These are phyloP conservation scores for Pezicula carpinea DNA, from an alignment of 2,329 filamentous ascomycete genomes.

Conservation along the genomic window DNA sequence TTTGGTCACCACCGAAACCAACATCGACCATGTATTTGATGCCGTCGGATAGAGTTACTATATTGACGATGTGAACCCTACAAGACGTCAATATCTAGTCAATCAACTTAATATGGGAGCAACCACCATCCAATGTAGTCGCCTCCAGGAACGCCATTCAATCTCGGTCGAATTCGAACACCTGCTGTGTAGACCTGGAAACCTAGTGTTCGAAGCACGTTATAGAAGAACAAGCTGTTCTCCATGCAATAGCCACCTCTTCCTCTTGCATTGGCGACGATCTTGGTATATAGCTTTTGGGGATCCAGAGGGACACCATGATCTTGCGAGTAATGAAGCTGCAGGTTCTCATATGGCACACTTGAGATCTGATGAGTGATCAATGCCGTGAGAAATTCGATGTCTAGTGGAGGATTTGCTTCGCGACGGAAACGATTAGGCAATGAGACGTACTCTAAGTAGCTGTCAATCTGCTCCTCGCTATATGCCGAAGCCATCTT, in stretches of 20 bases:
- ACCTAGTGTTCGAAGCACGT: constrained; percentile 46
- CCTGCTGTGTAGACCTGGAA: constrained; percentile 52
- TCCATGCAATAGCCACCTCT: constrained; percentile 60
- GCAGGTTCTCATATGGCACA: constrained; percentile 24
- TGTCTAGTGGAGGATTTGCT: constrained; percentile 12
- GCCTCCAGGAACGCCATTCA: constrained; percentile 18
- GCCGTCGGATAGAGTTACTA: constrained; percentile 47
- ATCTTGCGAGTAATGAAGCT: constrained; percentile 20
- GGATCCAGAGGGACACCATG: constrained; percentile 18
- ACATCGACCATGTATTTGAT: constrained; percentile 52
- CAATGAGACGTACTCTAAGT: constrained; percentile 18
- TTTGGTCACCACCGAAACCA: constrained; percentile 59
- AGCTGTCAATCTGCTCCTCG: constrained; percentile 15
- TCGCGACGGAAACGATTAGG: constrained; percentile 11
- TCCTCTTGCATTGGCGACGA: constrained; percentile 23
- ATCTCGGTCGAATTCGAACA: constrained; percentile 20
- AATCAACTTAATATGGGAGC: background rate
- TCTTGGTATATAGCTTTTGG: constrained; percentile 22
- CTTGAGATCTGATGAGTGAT: constrained; percentile 19
- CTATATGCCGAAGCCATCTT: constrained; percentile 16
- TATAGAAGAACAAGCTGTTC: constrained; percentile 48
- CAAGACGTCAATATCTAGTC: background rate
- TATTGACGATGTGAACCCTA: constrained; percentile 55
- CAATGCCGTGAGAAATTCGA: constrained; percentile 18
- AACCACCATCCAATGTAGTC: constrained; percentile 24